phyloP scores from a whole-genome alignment of 495 filamentous ascomycete species.

The Penicillium longicatenatum region DNA sequence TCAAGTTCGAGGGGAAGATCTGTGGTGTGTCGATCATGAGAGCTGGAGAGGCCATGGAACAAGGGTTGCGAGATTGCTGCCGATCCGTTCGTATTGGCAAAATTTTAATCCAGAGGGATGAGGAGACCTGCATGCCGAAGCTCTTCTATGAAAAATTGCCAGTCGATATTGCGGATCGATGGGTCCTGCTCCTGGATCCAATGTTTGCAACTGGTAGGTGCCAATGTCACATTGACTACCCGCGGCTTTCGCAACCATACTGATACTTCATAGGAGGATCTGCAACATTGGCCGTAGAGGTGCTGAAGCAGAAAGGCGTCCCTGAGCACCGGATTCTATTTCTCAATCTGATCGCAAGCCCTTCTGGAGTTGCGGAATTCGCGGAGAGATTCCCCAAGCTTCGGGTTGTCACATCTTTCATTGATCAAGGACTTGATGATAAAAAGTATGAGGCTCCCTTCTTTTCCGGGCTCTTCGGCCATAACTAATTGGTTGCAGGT shows the following conservation, averaged over 20 bases:
- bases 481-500: slow-evolving; percentile 56
- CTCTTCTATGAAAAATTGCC: slow-evolving; percentile 98
- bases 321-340: slow-evolving; percentile 95
- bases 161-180: slow-evolving; percentile 85
- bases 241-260: background rate
- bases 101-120: slow-evolving; percentile 95
- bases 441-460: slow-evolving; percentile 72
- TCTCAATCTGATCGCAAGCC: slow-evolving; percentile 93
- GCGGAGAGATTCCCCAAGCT: slow-evolving; percentile 89
- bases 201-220: slow-evolving; percentile 95
- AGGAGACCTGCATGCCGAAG: slow-evolving; percentile 88
- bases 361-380: slow-evolving; percentile 87
- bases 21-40: slow-evolving; percentile 99
- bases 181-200: slow-evolving; percentile 94
- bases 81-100: slow-evolving; percentile 95
- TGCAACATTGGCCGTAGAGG: slow-evolving; percentile 93
- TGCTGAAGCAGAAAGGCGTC: slow-evolving; percentile 83
- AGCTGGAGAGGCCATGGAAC: slow-evolving; percentile 97
- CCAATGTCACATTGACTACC: background rate
- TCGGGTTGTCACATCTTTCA: slow-evolving; percentile 92
- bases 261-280: slow-evolving; percentile 69
- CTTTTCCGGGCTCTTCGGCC: slow-evolving; percentile 6
- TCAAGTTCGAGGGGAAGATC: slow-evolving; percentile 96
- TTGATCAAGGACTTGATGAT: slow-evolving; percentile 91
- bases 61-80: slow-evolving; percentile 94